Conservation (phyloP, 1,139 yeast species). For the Hansenula lynferdii region DNA sequence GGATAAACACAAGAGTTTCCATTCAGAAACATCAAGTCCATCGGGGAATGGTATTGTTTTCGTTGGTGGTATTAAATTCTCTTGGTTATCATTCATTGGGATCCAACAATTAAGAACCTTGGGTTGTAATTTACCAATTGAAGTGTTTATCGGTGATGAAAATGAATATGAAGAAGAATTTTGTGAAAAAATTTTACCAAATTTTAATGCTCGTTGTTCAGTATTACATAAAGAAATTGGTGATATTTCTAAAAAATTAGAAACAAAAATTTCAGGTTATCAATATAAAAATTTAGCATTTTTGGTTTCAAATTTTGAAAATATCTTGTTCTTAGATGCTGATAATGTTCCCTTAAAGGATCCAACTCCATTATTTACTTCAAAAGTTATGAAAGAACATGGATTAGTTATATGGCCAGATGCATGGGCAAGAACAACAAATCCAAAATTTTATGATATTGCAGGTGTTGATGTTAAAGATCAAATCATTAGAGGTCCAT, state of each 20-base stretch:
- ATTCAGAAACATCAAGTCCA: constrained; percentile 14
- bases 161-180: constrained; percentile 47
- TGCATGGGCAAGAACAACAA: constrained; percentile 59
- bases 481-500: constrained; percentile 23
- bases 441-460: constrained; percentile 54
- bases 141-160: constrained; percentile 51
- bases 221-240: constrained; percentile 26
- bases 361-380: constrained; percentile 45
- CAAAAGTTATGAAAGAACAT: constrained; percentile 26
- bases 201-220: constrained; percentile 49
- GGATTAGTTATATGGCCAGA: constrained; percentile 65
- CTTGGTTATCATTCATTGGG: constrained; percentile 49
- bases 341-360: constrained; percentile 59
- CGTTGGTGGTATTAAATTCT: constrained; percentile 58
- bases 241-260: constrained; percentile 27
- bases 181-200: constrained; percentile 47
- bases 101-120: constrained; percentile 45
- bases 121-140: constrained; percentile 56
- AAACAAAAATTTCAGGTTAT: constrained; percentile 46
- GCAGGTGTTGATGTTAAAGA: constrained; percentile 36
- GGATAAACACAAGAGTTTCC: constrained; percentile 14
- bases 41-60: constrained; percentile 53
- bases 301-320: constrained; percentile 52
- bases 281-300: constrained; percentile 63
- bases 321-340: constrained; percentile 59